Conservation (phyloP, 2,329 filamentous ascomycete species). For the Tricladium varicosporioides region DNA sequence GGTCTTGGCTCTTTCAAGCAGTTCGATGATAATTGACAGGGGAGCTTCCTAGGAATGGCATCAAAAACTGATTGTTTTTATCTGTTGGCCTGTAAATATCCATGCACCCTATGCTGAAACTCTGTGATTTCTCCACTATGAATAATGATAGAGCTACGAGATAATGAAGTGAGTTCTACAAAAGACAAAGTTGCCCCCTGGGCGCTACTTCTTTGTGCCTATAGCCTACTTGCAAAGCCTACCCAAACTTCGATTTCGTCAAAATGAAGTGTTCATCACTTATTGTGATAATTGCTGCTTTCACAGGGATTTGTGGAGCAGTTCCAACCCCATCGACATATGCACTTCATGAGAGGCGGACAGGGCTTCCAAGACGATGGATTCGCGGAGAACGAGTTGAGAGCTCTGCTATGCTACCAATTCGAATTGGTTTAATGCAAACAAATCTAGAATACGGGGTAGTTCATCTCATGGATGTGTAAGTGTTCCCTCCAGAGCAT, state of each 20-base stretch:
- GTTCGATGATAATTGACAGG: not conserved
- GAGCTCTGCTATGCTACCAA: conserved; percentile 19
- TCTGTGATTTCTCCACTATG: too few species aligned
- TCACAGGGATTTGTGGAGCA: conserved; percentile 6
- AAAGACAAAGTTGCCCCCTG: too few species aligned
- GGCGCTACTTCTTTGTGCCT: too few species aligned
- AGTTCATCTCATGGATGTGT: conserved; percentile 25
- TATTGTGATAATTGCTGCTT: not conserved
- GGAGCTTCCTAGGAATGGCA: not conserved
- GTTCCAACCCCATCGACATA: conserved; percentile 13
- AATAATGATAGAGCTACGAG: too few species aligned
- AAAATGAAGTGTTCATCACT: conserved; percentile 4
- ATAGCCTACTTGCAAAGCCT: too few species aligned
- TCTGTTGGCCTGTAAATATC: not conserved
- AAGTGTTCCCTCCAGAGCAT: conserved; percentile 3
- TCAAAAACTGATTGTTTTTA: not conserved
- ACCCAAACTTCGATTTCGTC: not conserved
- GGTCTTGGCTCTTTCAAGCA: conserved; percentile 2
- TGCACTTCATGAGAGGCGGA: conserved; percentile 19
- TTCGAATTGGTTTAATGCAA: conserved; percentile 22
- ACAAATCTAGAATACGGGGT: conserved; percentile 20
- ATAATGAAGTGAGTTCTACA: too few species aligned
- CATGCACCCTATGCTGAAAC: too few species aligned
- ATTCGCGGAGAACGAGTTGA: conserved; percentile 11
- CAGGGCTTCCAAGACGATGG: conserved; percentile 13